These are phyloP conservation scores for Jatropha multifida DNA, from an alignment of 441 rosid genomes.

Conservation along the genomic window DNA sequence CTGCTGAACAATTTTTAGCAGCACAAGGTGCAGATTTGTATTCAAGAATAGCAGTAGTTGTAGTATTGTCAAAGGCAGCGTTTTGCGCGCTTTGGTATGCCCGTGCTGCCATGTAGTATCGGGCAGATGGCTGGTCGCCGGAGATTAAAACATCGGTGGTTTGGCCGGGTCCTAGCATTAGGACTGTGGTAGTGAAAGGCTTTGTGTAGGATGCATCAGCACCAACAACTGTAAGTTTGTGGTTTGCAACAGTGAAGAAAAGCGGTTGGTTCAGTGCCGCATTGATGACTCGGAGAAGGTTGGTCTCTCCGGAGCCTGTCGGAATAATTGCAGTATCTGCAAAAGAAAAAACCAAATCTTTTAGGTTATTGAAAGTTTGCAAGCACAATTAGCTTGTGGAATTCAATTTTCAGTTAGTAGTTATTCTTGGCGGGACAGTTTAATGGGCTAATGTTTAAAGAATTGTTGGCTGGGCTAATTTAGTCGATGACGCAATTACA, in stretches of 20 bases:
- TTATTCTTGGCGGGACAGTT: not conserved
- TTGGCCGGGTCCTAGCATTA: constrained; percentile 87
- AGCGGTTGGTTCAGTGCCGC: constrained; percentile 74
- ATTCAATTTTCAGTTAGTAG: not conserved
- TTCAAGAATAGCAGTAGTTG: constrained; percentile 79
- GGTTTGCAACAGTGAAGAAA: constrained; percentile 80
- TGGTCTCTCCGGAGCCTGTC: constrained; percentile 57
- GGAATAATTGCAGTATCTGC: constrained; percentile 67
- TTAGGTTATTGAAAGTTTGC: not conserved
- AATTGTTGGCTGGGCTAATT: not conserved
- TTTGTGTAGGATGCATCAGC: constrained; percentile 76
- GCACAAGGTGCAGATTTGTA: constrained; percentile 67
- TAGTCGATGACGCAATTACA: not conserved
- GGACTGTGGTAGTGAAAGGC: constrained; percentile 70
- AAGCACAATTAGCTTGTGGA: not conserved
- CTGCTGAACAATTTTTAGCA: constrained; percentile 30
- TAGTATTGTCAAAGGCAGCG: constrained; percentile 75
- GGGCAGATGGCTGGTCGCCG: constrained; percentile 58
- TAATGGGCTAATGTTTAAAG: not conserved
- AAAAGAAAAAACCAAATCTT: not conserved
- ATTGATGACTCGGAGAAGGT: constrained; percentile 71
- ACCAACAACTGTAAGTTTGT: constrained; percentile 68
- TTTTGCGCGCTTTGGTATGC: constrained; percentile 75
- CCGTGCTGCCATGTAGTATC: constrained; percentile 68
- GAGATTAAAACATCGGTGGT: constrained; percentile 75